Evolutionary conservation across 805 yeast species (phyloP).

Genomic region (Blastobotrys chiropterorum): DNA sequence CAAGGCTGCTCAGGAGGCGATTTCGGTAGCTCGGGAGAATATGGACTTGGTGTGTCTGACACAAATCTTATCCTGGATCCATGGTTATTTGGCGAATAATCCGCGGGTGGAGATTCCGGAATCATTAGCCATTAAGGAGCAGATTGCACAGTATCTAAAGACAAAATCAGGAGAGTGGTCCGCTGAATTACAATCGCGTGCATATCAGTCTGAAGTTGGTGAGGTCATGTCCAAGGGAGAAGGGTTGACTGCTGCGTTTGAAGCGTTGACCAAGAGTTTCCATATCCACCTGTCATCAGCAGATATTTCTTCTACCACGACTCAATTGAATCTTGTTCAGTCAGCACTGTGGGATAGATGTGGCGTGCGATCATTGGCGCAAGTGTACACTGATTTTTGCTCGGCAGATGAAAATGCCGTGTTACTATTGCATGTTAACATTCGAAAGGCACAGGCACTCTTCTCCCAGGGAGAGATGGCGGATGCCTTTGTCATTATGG

Average conservation of each 20-base stretch:
- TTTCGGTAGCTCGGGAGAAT: slow-evolving; percentile 79
- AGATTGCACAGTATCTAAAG: slow-evolving; percentile 56
- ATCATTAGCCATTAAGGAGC: slow-evolving; percentile 54
- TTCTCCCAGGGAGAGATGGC: slow-evolving; percentile 8
- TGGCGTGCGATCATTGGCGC: slow-evolving; percentile 14
- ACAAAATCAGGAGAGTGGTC: slow-evolving; percentile 43
- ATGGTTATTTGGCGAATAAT: slow-evolving; percentile 58
- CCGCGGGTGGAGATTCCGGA: slow-evolving; percentile 46
- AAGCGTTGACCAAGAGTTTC: slow-evolving; percentile 25
- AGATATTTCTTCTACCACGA: slow-evolving; percentile 3
- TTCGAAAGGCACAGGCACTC: slow-evolving; percentile 6
- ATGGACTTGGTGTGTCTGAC: slow-evolving; percentile 69
- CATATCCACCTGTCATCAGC: slow-evolving; percentile 14
- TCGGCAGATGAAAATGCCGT: not conserved
- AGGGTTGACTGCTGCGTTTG: slow-evolving; percentile 34
- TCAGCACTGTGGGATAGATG: slow-evolving; percentile 19
- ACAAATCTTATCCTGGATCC: slow-evolving; percentile 49
- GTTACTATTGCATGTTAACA: slow-evolving; percentile 4
- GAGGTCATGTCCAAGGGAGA: slow-evolving; percentile 14
- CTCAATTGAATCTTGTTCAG: slow-evolving; percentile 8
- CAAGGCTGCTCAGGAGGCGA: slow-evolving; percentile 79
- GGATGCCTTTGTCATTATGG: slow-evolving; percentile 3
- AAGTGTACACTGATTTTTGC: slow-evolving; percentile 12
- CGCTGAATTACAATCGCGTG: slow-evolving; percentile 8
- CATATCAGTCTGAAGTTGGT: slow-evolving; percentile 16